Conservation (phyloP, 2,329 filamentous ascomycete genomes). For the Meredithiella fracta region DNA sequence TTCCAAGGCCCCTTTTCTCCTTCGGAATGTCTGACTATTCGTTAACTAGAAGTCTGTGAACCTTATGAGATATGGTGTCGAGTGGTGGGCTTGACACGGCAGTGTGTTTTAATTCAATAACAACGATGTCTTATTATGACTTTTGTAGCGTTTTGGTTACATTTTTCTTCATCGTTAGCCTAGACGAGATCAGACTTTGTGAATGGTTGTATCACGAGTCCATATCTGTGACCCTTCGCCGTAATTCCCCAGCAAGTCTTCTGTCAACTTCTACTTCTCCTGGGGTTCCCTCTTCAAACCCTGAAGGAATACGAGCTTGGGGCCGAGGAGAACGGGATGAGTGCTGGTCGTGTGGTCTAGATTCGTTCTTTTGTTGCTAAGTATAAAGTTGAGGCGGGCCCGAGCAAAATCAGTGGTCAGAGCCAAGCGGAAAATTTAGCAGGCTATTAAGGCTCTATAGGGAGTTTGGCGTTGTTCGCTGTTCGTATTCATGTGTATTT, state of each 20-base stretch:
- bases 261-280: background rate
- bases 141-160: too few species aligned
- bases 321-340: background rate
- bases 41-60: background rate
- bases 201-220: too few species aligned
- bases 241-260: too few species aligned
- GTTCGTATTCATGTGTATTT: too few species aligned
- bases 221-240: background rate
- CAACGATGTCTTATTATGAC: too few species aligned
- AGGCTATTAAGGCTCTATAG: background rate
- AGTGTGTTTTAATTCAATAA: background rate
- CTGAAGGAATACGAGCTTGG: background rate
- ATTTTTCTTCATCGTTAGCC: too few species aligned
- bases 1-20: background rate
- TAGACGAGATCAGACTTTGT: too few species aligned
- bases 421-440: background rate
- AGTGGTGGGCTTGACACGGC: background rate
- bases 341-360: background rate
- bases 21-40: too few species aligned
- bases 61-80: background rate
- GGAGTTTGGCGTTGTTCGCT: background rate
- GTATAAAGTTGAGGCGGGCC: background rate
- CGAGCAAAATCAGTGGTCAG: background rate
- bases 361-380: background rate
- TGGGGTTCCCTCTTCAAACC: background rate